These are phyloP conservation scores for Boletus rubropictus DNA, from an alignment of 768 basidiomycete species.

Conservation along the genomic window DNA sequence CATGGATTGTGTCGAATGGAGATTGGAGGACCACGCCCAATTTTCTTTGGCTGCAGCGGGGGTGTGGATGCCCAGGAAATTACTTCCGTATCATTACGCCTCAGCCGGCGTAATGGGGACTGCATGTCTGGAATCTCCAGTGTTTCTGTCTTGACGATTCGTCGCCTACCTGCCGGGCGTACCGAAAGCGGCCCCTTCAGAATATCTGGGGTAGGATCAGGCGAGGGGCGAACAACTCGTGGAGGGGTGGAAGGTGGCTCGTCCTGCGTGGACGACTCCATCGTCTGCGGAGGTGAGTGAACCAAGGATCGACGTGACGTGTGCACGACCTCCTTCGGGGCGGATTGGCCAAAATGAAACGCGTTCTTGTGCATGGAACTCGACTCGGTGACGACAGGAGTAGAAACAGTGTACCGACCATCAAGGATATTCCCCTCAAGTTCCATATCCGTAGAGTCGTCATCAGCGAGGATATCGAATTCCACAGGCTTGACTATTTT, in stretches of 20 bases:
- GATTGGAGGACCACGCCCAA: slow-evolving; percentile 20
- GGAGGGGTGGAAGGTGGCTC: slow-evolving; percentile 34
- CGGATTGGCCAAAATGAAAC: slow-evolving; percentile 9
- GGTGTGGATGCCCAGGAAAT: slow-evolving; percentile 17
- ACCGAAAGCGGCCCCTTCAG: slow-evolving; percentile 44
- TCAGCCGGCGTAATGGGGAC: slow-evolving; percentile 28
- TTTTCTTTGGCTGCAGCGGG: slow-evolving; percentile 19
- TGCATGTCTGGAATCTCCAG: slow-evolving; percentile 26
- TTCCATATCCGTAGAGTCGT: slow-evolving; percentile 65
- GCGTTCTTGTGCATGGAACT: slow-evolving; percentile 35
- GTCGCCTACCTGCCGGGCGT: slow-evolving; percentile 34
- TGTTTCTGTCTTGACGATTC: slow-evolving; percentile 5
- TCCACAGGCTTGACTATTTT: slow-evolving; percentile 36
- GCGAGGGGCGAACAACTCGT: slow-evolving; percentile 20
- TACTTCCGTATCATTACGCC: slow-evolving; percentile 28
- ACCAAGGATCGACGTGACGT: slow-evolving; percentile 7
- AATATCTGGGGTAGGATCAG: slow-evolving; percentile 17
- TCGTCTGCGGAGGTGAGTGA: slow-evolving; percentile 4
- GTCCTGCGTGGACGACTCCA: slow-evolving; percentile 8
- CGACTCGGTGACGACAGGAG: slow-evolving; percentile 35
- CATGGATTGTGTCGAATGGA: slow-evolving; percentile 40
- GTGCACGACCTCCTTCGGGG: slow-evolving; percentile 1
- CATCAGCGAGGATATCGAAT: slow-evolving; percentile 46
- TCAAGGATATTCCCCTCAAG: slow-evolving; percentile 51
- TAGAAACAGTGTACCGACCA: slow-evolving; percentile 46